These are phyloP conservation scores for Podaxis sp. DNA, from an alignment of 768 basidiomycete genomes.

Conservation along the genomic window DNA sequence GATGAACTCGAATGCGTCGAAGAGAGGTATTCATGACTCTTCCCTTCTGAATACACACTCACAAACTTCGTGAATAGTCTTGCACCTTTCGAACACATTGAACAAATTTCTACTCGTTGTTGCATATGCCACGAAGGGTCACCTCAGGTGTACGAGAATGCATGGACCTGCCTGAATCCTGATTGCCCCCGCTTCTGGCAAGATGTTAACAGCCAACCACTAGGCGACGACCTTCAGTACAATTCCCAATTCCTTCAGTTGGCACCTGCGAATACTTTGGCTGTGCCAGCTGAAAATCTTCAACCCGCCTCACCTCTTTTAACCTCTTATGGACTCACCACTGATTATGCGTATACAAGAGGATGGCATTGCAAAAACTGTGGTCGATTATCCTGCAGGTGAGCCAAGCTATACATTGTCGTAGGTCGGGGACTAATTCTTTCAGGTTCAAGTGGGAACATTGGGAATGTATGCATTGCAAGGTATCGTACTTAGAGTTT, in stretches of 20 bases:
- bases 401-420: not conserved
- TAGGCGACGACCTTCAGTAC: slow-evolving; percentile 43
- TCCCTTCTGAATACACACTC: not conserved
- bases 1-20: not conserved
- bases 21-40: slow-evolving; percentile 3
- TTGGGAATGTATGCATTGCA: slow-evolving; percentile 67
- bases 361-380: slow-evolving; percentile 71
- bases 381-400: slow-evolving; percentile 77
- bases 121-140: slow-evolving; percentile 40
- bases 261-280: slow-evolving; percentile 25
- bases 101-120: slow-evolving; percentile 30
- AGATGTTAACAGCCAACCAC: slow-evolving; percentile 19
- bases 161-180: slow-evolving; percentile 66
- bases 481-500: slow-evolving; percentile 31
- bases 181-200: slow-evolving; percentile 58
- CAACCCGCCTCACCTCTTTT: not conserved
- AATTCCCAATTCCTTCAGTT: slow-evolving; percentile 41
- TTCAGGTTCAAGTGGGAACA: slow-evolving; percentile 69
- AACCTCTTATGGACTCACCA: slow-evolving; percentile 36
- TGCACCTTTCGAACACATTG: slow-evolving; percentile 2
- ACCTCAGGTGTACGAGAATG: slow-evolving; percentile 50
- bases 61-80: not conserved
- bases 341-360: slow-evolving; percentile 53
- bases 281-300: slow-evolving; percentile 3
- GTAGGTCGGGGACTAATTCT: not conserved